Conservation (phyloP, 1,284 basidiomycete species). For the Dichomitus squalens region DNA sequence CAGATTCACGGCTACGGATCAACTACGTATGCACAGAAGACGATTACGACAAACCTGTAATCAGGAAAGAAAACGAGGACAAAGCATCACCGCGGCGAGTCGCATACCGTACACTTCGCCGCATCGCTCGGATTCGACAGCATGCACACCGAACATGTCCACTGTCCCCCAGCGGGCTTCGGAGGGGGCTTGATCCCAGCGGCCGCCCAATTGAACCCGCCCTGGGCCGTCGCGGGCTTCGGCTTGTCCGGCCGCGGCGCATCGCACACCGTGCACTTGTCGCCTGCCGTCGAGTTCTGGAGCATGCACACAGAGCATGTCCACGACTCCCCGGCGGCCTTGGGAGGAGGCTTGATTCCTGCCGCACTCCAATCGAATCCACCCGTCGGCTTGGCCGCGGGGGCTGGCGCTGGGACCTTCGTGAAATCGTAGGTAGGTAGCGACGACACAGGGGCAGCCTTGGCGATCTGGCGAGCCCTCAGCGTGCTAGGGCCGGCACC, state of each 20-base stretch:
- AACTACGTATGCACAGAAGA: not conserved
- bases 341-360: slow-evolving; percentile 44
- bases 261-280: slow-evolving; percentile 47
- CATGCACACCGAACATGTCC: slow-evolving; percentile 33
- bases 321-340: slow-evolving; percentile 39
- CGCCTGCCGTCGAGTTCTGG: slow-evolving; percentile 43
- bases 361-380: slow-evolving; percentile 51
- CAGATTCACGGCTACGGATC: not conserved
- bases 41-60: not conserved
- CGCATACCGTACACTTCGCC: slow-evolving; percentile 32
- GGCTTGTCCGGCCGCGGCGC: slow-evolving; percentile 29
- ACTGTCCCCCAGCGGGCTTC: slow-evolving; percentile 21
- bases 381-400: slow-evolving; percentile 2
- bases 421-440: slow-evolving; percentile 49
- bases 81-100: slow-evolving; percentile 23
- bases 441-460: slow-evolving; percentile 31
- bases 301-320: slow-evolving; percentile 46
- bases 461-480: slow-evolving; percentile 38
- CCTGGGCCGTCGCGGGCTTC: slow-evolving; percentile 14
- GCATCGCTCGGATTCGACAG: slow-evolving; percentile 24
- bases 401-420: slow-evolving; percentile 14
- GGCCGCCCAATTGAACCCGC: slow-evolving; percentile 32
- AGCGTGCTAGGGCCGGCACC: slow-evolving; percentile 38
- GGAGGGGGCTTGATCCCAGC: slow-evolving; percentile 31
- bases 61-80: not conserved